Evolutionary conservation across 331 rosid genomes (phyloP).

Genomic region (Cydonia oblonga): DNA sequence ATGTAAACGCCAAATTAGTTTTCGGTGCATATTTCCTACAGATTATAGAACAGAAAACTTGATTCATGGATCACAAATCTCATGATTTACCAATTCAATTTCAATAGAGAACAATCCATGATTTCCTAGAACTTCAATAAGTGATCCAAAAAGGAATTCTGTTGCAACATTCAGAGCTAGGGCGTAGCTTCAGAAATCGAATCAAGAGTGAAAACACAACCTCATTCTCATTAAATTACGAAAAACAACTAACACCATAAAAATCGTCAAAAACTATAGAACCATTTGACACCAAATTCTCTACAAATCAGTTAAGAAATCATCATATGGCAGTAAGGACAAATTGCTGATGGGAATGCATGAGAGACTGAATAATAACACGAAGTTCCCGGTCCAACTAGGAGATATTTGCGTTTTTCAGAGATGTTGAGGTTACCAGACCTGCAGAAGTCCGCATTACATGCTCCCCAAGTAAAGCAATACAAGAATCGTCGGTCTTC

Average conservation of each 20-base stretch:
- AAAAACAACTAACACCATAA: not conserved
- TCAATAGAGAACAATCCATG: not conserved
- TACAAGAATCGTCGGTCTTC: constrained; percentile 46
- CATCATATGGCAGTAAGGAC: constrained; percentile 3
- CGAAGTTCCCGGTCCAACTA: constrained; percentile 17
- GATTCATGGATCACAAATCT: not conserved
- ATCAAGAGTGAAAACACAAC: not conserved
- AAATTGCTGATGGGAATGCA: not conserved
- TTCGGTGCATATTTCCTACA: not conserved
- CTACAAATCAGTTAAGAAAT: not conserved
- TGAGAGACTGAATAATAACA: constrained; percentile 1
- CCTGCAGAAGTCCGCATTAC: constrained; percentile 61
- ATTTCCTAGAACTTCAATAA: not conserved
- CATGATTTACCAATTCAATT: not conserved
- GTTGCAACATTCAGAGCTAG: not conserved
- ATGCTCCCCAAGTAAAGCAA: constrained; percentile 48
- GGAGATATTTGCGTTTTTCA: constrained; percentile 60
- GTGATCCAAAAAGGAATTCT: not conserved
- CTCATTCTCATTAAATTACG: not conserved
- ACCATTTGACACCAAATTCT: not conserved
- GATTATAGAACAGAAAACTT: not conserved
- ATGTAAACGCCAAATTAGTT: not conserved
- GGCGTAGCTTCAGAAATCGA: not conserved
- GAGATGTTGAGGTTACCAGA: constrained; percentile 34
- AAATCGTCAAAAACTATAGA: not conserved